phyloP scores from a whole-genome alignment of 164 flowering plant species.

The Chimonanthus praecox region DNA sequence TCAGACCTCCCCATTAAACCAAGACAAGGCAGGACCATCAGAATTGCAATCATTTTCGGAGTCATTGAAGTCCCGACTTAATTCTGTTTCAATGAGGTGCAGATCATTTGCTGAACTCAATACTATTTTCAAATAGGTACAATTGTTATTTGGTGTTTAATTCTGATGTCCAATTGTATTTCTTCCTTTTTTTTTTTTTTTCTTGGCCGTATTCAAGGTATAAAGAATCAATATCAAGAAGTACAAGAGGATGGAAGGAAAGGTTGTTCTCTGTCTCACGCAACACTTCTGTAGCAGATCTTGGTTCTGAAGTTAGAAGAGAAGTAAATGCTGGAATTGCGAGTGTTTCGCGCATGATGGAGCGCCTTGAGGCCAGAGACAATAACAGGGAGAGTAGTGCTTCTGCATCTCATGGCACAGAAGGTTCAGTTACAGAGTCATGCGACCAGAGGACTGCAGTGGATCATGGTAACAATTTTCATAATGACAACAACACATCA shows the following conservation, averaged over 20 bases:
- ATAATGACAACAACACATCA: constrained; percentile 25
- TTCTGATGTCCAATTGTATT: background rate
- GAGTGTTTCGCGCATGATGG: constrained; percentile 52
- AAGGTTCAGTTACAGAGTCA: constrained; percentile 25
- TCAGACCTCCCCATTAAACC: constrained; percentile 43
- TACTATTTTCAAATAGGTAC: background rate
- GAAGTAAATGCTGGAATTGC: constrained; percentile 63
- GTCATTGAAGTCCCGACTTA: constrained; percentile 62
- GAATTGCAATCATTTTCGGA: constrained; percentile 79
- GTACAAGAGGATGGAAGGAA: constrained; percentile 81
- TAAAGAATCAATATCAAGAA: constrained; percentile 74
- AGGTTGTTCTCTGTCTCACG: constrained; percentile 53
- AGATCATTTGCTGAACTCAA: background rate
- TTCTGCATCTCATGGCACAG: constrained; percentile 24
- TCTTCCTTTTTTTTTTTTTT: no score
- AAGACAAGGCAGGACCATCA: constrained; percentile 80
- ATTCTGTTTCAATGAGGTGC: constrained; percentile 65
- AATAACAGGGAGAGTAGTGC: constrained; percentile 19
- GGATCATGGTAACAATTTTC: constrained; percentile 17
- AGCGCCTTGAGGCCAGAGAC: constrained; percentile 48
- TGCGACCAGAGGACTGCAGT: constrained; percentile 28
- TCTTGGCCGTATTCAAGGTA: constrained; percentile 24
- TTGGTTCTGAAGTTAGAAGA: constrained; percentile 55
- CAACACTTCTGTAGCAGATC: constrained; percentile 40
- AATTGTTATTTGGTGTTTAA: background rate